Base-by-base conservation (phyloP, 2,329 filamentous ascomycete species). In the Talaromyces atroroseus region DNA sequence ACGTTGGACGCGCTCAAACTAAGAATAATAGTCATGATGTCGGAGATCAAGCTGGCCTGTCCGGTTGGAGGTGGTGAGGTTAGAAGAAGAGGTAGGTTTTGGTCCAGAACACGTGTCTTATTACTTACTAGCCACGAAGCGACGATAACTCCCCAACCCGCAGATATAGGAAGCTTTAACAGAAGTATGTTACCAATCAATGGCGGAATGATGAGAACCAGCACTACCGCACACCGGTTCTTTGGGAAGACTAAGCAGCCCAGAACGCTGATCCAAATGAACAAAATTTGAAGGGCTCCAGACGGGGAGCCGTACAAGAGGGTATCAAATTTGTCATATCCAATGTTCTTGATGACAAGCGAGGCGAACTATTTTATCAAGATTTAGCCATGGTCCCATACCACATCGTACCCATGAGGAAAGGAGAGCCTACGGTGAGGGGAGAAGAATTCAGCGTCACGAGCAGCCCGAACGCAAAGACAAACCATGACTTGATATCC, bases 241-340 rank as follows among this genome's bases (percentile, higher is more conserved):
- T 67, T 66, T 0, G 76, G 76, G 40, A 76, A 72, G 2, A 77
- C 20, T 24, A 62, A 62, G 54, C 70, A 77, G 0, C 68, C 70
- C 5, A 68, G 56, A 14, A 76, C 68, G 12, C 74, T 76, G 21
- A 80, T 64, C 77, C 78, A 80, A 36, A 80, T 63, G 49, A 77
- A 66, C 1, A 67, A 54, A 21, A 80, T 71, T 59, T 79, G 74
- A 1, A 80, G 71, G 0, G 77, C 78, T 1, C 78, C 78, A 0
- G 77, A 80, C 0, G 78, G 78, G 0, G 75, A 71, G 3, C 71
- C 74, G 62, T 77, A 77, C 0, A 80, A 69, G 66, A 80, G 71
- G 1, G 78, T 80, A 20, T 78, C 63, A 16, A 70, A 71, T 18
- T 73, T 68, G 45, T 69, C 65, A 63, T 78, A 79, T 1, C 76